Base-by-base conservation (phyloP, 305 asterid genomes). In the Striga hermonthica region DNA sequence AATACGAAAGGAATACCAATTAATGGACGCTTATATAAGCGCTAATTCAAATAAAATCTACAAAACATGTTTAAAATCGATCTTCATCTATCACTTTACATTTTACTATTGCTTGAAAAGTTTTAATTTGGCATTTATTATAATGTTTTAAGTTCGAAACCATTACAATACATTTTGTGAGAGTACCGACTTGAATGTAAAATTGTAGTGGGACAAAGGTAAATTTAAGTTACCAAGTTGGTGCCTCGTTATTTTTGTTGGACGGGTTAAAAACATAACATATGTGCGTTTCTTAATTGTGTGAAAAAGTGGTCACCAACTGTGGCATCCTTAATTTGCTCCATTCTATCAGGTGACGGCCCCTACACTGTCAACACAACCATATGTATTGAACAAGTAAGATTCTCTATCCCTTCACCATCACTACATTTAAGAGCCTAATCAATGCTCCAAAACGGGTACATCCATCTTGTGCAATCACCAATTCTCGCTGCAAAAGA, bases 341-440 rank as follows among this genome's bases (percentile, higher is more conserved):
- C 50, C 13, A 40, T 38, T 39, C n/a, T 22, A 38, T 62, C 74
- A 68, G 74, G 71, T 58, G 71, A 69, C 74, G 78, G 68, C 78
- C 78, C 80, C 77, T 72, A 76, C 80, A 45, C 56, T 35, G 9
- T 57, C 47, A 39, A 54, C 2, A 5, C 6, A 63, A 15, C 38
- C 64, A 56, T 70, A 54, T 14, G 34, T 50, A 50, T 13, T 49
- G 35, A 44, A 39, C n/a, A 48, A 68, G 22, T 6, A 60, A 36
- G 47, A 55, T 52, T 37, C 28, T 39, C 34, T 34, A 41, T 53
- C 15, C 35, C 6, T 54, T 65, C 55, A 54, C 58, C 40, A 41
- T 65, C 70, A 65, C 70, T 7, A 11, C 70, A 65, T 65, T 68
- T 48, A 63, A 47, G 37, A 11, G 16, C 3, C 12, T 37, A 67